Conservation (phyloP, 768 basidiomycete genomes). For the Suillus occidentalis region DNA sequence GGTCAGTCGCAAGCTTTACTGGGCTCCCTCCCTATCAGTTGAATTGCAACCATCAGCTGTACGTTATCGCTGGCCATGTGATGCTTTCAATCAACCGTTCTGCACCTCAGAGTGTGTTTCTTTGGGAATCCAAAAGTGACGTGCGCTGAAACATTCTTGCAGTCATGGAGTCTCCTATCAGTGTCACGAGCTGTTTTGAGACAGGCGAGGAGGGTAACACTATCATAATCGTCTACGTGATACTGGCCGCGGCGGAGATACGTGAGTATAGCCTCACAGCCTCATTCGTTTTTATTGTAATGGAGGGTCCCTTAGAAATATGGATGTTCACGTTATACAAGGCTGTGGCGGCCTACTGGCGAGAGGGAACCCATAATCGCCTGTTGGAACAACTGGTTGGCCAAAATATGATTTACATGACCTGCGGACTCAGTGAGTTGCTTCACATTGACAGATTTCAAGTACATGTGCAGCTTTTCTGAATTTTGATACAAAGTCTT, state of each 20-base stretch:
- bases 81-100: neutral
- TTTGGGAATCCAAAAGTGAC: neutral
- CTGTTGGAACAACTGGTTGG: neutral
- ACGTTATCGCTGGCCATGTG: neutral
- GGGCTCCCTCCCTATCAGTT: neutral
- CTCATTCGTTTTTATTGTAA: neutral
- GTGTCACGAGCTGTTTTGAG: neutral
- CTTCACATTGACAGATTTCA: neutral
- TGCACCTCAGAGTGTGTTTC: neutral
- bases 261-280: neutral
- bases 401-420: constrained; percentile 1
- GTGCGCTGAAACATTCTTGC: neutral
- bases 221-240: neutral
- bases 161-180: neutral
- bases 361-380: neutral
- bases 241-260: neutral
- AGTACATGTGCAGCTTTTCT: neutral
- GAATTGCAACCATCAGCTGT: neutral
- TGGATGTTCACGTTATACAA: neutral
- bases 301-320: neutral
- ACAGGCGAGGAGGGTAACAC: neutral
- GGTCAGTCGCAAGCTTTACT: neutral
- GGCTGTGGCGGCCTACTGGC: neutral
- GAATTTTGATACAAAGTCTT: neutral
- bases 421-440: constrained; percentile 1